These are phyloP conservation scores for Aspergillus phoenicis DNA, from an alignment of 2,329 filamentous ascomycete genomes.

Conservation along the genomic window DNA sequence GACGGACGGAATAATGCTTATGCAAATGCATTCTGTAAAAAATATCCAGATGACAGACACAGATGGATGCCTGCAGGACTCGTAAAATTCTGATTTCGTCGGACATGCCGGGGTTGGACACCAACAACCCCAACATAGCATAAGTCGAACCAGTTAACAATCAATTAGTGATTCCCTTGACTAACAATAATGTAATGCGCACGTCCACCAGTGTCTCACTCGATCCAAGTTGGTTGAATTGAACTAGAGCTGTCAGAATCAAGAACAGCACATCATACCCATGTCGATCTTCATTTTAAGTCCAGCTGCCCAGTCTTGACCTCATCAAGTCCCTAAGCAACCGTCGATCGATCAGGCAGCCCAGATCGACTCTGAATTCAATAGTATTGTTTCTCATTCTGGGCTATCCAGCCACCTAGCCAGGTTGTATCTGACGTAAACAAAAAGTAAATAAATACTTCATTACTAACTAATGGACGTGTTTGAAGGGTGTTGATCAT, in stretches of 20 bases:
- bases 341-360: background rate
- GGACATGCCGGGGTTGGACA: background rate
- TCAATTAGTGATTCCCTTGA: background rate
- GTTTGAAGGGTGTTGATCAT: no score
- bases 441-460: background rate
- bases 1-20: background rate
- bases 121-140: no score
- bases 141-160: background rate
- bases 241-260: background rate
- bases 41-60: background rate
- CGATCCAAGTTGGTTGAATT: background rate
- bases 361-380: background rate
- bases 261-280: background rate
- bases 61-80: background rate
- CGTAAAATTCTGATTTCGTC: background rate
- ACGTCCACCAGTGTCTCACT: background rate
- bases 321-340: background rate
- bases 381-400: no score
- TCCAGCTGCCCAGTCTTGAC: background rate
- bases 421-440: background rate
- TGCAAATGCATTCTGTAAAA: background rate
- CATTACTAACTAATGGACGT: no score
- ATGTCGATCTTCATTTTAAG: slow-evolving; percentile 1
- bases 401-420: background rate
- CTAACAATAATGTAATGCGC: slow-evolving; percentile 2